phyloP scores from a whole-genome alignment of 169 alveolate species.

The Cyclospora cayetanensis region DNA sequence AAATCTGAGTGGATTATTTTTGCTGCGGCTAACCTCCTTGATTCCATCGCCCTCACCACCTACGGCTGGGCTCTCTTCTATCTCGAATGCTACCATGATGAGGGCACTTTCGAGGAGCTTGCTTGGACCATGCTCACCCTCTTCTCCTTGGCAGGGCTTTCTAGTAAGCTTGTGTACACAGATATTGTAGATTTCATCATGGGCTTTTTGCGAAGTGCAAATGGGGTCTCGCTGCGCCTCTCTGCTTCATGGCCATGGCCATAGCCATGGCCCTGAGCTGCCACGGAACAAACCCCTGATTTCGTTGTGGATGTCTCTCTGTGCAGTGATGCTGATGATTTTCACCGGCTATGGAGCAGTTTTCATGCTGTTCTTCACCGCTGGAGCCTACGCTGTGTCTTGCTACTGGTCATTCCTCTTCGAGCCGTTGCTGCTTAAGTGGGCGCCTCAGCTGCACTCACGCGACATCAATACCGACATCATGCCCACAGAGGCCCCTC shows the following conservation, averaged over 20 bases:
- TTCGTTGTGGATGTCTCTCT: not conserved
- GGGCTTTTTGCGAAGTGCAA: too few species aligned
- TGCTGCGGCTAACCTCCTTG: constrained; percentile 85
- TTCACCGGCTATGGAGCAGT: constrained; percentile 90
- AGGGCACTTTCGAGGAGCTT: constrained; percentile 88
- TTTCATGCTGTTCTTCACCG: constrained; percentile 82
- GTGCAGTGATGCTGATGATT: constrained; percentile 84
- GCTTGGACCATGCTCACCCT: constrained; percentile 87
- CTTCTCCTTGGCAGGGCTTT: constrained; percentile 85
- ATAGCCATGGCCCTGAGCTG: too few species aligned
- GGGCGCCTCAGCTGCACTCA: constrained; percentile 89
- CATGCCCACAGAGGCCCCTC: constrained; percentile 53
- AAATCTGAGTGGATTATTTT: constrained; percentile 88
- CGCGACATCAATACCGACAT: constrained; percentile 83
- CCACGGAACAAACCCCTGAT: not conserved
- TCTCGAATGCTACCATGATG: constrained; percentile 90
- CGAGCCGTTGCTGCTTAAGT: constrained; percentile 88
- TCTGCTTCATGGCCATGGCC: too few species aligned
- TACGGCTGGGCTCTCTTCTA: constrained; percentile 89
- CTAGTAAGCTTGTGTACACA: constrained; percentile 79
- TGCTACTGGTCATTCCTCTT: constrained; percentile 86
- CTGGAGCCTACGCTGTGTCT: constrained; percentile 79
- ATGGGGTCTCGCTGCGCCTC: too few species aligned
- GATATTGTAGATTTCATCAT: too few species aligned
- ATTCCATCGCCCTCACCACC: constrained; percentile 84